These are phyloP conservation scores for Carex pumila DNA, from an alignment of 176 grass and related monocot genomes.

Conservation along the genomic window DNA sequence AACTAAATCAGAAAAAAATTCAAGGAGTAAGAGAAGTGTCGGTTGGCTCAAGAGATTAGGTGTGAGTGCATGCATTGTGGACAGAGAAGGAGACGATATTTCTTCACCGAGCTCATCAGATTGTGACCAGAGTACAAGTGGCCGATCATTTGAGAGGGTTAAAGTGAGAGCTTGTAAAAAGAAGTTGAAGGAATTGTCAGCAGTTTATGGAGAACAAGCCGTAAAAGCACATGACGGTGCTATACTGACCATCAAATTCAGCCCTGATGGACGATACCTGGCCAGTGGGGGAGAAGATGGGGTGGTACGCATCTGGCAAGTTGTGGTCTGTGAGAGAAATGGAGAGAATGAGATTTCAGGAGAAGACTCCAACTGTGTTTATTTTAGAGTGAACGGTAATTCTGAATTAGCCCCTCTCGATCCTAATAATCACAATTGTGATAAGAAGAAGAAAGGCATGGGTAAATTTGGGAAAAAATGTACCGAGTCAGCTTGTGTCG, in stretches of 20 bases:
- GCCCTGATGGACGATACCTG: slow-evolving; percentile 67
- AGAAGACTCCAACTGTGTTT: slow-evolving; percentile 69
- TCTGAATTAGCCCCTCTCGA: slow-evolving; percentile 33
- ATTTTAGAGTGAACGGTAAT: slow-evolving; percentile 42
- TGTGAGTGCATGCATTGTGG: slow-evolving; percentile 22
- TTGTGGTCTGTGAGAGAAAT: slow-evolving; percentile 39
- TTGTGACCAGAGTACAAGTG: slow-evolving; percentile 27
- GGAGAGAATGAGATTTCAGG: slow-evolving; percentile 35
- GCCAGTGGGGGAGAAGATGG: slow-evolving; percentile 82
- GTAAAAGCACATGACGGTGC: slow-evolving; percentile 81
- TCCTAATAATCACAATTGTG: background rate
- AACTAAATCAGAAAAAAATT: slow-evolving; percentile 15
- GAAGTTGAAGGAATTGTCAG: slow-evolving; percentile 62
- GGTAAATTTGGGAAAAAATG: slow-evolving; percentile 41
- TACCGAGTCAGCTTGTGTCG: slow-evolving; percentile 60
- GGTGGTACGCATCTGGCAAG: slow-evolving; percentile 64
- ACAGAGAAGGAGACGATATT: slow-evolving; percentile 34
- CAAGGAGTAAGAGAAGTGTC: slow-evolving; percentile 30
- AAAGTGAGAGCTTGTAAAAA: slow-evolving; percentile 58
- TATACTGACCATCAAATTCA: slow-evolving; percentile 87
- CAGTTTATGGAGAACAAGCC: slow-evolving; percentile 59
- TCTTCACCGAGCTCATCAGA: slow-evolving; percentile 38
- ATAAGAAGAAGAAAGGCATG: slow-evolving; percentile 30
- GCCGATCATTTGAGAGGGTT: slow-evolving; percentile 35
- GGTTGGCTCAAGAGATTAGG: slow-evolving; percentile 71